These are phyloP conservation scores for Chaetomium sp. DNA, from an alignment of 2,329 filamentous ascomycete species.

Conservation along the genomic window DNA sequence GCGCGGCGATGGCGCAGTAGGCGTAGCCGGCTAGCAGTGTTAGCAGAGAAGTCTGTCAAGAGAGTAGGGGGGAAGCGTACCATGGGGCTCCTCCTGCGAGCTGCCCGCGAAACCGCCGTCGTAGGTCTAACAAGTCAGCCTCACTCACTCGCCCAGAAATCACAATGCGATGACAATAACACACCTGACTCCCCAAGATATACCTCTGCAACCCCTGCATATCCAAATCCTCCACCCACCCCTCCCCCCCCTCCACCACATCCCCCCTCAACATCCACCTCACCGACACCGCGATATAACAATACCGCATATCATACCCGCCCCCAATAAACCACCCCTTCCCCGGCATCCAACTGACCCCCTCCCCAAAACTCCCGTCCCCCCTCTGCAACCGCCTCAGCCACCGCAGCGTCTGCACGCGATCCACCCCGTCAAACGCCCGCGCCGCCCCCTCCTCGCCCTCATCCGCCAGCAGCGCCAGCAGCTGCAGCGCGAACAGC, in stretches of 20 bases:
- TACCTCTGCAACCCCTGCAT: slow-evolving; percentile 69
- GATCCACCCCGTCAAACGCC: slow-evolving; percentile 65
- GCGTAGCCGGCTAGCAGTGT: slow-evolving; percentile 73
- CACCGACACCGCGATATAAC: slow-evolving; percentile 79
- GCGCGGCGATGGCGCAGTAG: slow-evolving; percentile 80
- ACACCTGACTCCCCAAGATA: slow-evolving; percentile 64
- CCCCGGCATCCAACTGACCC: slow-evolving; percentile 55
- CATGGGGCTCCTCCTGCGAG: slow-evolving; percentile 79
- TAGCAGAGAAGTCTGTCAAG: not conserved
- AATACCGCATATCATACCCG: slow-evolving; percentile 82
- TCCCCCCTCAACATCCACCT: slow-evolving; percentile 78
- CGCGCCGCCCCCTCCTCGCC: slow-evolving; percentile 41
- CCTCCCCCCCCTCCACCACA: slow-evolving; percentile 51
- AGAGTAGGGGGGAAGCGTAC: slow-evolving; percentile 47
- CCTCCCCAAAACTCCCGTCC: slow-evolving; percentile 91
- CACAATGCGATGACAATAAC: not conserved
- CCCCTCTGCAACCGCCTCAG: slow-evolving; percentile 72
- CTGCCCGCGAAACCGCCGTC: slow-evolving; percentile 83
- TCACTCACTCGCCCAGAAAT: not conserved
- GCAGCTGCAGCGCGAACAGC: slow-evolving; percentile 78
- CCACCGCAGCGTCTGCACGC: slow-evolving; percentile 71
- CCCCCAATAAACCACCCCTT: slow-evolving; percentile 62
- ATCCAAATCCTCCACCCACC: slow-evolving; percentile 71
- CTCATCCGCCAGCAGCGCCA: slow-evolving; percentile 57
- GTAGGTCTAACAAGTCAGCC: slow-evolving; percentile 60